Base-by-base conservation (phyloP, 2,329 filamentous ascomycete genomes). In the Aspergillus amoenus region DNA sequence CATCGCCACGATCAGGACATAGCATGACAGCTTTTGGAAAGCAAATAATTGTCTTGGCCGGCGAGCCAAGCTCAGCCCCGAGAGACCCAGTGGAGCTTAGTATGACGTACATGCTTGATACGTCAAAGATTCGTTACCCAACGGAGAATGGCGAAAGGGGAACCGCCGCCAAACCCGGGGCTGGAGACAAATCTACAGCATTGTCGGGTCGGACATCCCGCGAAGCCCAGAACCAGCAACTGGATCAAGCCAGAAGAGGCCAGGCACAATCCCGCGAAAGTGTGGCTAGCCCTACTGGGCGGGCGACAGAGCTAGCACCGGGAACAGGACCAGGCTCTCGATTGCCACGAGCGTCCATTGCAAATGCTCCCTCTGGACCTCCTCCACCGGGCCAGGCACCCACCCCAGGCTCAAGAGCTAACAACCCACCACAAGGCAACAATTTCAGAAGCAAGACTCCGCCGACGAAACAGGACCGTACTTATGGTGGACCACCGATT, bases 1-100 rank as follows among this genome's bases (percentile, higher is more conserved):
- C 94, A 0, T 97, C 93, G 3, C 88, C 94, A 32, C 84, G 94
- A 59, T 97, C 93, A 15, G 94, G 94, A 1, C 94, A 99, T 73
- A 97, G 92, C 73, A 97, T 99, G 94, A 97, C 94, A 2, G 88
- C 92, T 2, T 91, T 93, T 61, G 91, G 91, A 30, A 97, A 96
- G 73, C 90, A 93, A 58, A 88, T 99, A 61, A 88, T 97, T 47
- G 91, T 97, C 41, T 81, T 97, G 32, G 95, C 91, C 39, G 94
- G 94, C 62, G 95, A 99, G 74, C 94, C 94, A 13, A 97, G 93
- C 73, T 93, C 92, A 15, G 89, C 91, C 27, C 85, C 89, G 0
- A 85, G 88, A 47, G 87, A 94, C 67, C 85, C 90, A 32, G 88
- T 88, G 60, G 94, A 99, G 71, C 81, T 99, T 52, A 91, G 90